These are phyloP conservation scores for Vanrija pseudolonga DNA, from an alignment of 1,284 basidiomycete genomes.

Conservation along the genomic window DNA sequence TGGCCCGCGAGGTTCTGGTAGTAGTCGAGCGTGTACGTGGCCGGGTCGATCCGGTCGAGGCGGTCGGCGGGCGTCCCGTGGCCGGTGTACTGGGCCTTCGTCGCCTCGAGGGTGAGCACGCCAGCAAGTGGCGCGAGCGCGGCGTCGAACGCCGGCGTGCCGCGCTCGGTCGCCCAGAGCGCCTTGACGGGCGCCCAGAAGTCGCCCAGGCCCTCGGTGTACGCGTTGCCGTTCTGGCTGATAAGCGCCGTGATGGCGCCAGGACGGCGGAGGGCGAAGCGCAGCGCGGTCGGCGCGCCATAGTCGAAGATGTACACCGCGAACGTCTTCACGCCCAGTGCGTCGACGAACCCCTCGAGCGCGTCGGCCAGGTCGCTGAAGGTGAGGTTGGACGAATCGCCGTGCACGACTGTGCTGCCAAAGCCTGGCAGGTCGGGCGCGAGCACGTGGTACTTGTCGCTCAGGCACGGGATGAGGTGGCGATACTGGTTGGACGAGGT, in stretches of 20 bases:
- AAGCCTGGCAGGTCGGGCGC: constrained; percentile 57
- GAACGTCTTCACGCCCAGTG: constrained; percentile 45
- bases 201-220: constrained; percentile 51
- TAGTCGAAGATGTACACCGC: constrained; percentile 57
- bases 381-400: constrained; percentile 39
- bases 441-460: constrained; percentile 51
- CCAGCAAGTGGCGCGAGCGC: constrained; percentile 1
- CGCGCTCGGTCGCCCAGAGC: constrained; percentile 43
- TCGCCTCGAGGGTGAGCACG: not conserved
- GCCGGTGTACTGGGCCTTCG: constrained; percentile 19
- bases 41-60: constrained; percentile 15
- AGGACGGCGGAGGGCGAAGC: constrained; percentile 52
- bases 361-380: constrained; percentile 51
- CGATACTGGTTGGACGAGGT: constrained; percentile 55
- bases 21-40: constrained; percentile 50
- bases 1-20: constrained; percentile 32
- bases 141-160: not conserved
- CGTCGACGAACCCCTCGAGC: constrained; percentile 51
- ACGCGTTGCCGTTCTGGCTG: constrained; percentile 56
- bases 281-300: constrained; percentile 51
- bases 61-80: constrained; percentile 13
- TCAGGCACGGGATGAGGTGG: constrained; percentile 52
- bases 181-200: constrained; percentile 50
- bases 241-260: constrained; percentile 52
- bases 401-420: constrained; percentile 53